These are phyloP conservation scores for Ensete ventricosum DNA, from an alignment of 176 grass and related monocot genomes.

Conservation along the genomic window DNA sequence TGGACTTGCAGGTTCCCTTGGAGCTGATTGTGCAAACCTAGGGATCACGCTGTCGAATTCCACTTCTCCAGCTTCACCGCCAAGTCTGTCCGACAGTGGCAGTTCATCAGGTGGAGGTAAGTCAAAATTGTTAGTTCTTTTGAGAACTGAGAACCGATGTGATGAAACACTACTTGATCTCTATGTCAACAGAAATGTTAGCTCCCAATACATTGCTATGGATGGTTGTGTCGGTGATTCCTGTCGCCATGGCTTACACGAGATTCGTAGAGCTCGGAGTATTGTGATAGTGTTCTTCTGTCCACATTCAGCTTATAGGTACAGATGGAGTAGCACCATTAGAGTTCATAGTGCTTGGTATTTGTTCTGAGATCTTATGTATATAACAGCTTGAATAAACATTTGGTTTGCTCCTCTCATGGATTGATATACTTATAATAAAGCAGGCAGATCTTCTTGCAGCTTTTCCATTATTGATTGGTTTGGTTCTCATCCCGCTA, in stretches of 20 bases:
- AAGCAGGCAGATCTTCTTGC: too few species aligned
- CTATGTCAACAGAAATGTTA: neutral
- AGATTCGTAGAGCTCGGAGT: too few species aligned
- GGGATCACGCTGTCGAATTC: conserved; percentile 42
- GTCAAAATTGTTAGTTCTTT: neutral
- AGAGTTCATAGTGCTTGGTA: too few species aligned
- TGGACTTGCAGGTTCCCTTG: conserved; percentile 50
- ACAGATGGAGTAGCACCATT: too few species aligned
- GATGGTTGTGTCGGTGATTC: neutral
- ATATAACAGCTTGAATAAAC: too few species aligned
- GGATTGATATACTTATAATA: too few species aligned
- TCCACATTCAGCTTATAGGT: too few species aligned
- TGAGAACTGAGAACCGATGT: neutral
- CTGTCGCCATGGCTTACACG: neutral
- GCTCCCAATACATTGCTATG: neutral
- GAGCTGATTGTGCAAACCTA: conserved; percentile 49
- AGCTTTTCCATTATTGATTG: too few species aligned
- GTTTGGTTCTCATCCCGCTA: too few species aligned
- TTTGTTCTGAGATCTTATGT: too few species aligned
- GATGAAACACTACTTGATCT: neutral
- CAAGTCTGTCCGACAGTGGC: conserved; percentile 23
- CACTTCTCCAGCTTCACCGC: conserved; percentile 27
- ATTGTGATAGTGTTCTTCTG: too few species aligned
- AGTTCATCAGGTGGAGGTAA: conserved; percentile 15
- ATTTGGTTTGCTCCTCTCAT: too few species aligned